Evolutionary conservation across 495 filamentous ascomycete genomes (phyloP).

Genomic region (Penicillium simplicissimum): DNA sequence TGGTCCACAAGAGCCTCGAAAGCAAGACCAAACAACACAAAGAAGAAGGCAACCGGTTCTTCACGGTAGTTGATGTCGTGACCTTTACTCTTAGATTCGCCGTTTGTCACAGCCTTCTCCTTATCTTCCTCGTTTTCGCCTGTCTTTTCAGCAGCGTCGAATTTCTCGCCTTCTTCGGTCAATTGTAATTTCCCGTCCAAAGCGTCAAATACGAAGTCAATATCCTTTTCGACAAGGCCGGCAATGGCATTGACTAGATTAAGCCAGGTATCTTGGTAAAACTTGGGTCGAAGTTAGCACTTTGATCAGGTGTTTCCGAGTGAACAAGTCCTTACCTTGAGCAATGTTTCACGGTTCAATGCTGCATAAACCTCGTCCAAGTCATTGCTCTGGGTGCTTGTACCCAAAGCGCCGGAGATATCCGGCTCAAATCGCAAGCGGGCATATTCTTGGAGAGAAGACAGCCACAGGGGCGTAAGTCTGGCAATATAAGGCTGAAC

Average conservation of each 20-base stretch:
- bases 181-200: constrained; percentile 72
- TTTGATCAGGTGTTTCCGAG: neutral
- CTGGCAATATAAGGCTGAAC: constrained; percentile 87
- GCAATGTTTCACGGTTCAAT: constrained; percentile 86
- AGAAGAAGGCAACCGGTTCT: constrained; percentile 98
- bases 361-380: constrained; percentile 91
- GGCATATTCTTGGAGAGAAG: constrained; percentile 91
- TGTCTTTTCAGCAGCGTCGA: constrained; percentile 17
- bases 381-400: constrained; percentile 66
- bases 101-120: constrained; percentile 41
- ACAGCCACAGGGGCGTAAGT: constrained; percentile 89
- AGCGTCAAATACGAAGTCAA: constrained; percentile 95
- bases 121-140: constrained; percentile 50
- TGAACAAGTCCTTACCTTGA: constrained; percentile 56
- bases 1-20: constrained; percentile 91
- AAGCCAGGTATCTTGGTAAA: constrained; percentile 97
- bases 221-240: constrained; percentile 95
- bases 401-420: constrained; percentile 82
- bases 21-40: constrained; percentile 93
- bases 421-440: constrained; percentile 94
- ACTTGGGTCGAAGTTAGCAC: constrained; percentile 49
- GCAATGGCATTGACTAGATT: constrained; percentile 97
- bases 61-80: constrained; percentile 94
- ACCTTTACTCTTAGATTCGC: constrained; percentile 53
- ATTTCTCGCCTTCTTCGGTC: constrained; percentile 18